A percentile compares a stretch with the other conserved stretches of the same genome.
These are phyloP conservation scores for Diaporthe nobilis DNA, from an alignment of 2,329 filamentous ascomycete species.

Conservation along the genomic window DNA sequence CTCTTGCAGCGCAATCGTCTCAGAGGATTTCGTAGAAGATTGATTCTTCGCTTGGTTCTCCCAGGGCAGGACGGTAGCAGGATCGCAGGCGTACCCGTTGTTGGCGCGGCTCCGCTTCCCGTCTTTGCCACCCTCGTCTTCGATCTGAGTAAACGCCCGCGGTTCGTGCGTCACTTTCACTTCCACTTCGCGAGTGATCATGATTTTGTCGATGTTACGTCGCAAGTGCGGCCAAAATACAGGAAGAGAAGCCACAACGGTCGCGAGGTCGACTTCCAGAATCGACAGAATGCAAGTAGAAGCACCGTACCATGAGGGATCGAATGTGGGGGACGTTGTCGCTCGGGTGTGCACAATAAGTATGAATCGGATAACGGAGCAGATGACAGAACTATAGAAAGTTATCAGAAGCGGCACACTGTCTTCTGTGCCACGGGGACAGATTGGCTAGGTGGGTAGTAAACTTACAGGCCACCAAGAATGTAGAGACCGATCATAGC, in stretches of 20 bases:
- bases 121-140: conserved; percentile 13
- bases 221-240: conserved; percentile 50
- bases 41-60: neutral
- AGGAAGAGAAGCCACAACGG: conserved; percentile 47
- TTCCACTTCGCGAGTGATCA: conserved; percentile 48
- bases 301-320: conserved; percentile 49
- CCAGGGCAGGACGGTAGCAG: conserved; percentile 21
- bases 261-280: conserved; percentile 49
- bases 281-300: conserved; percentile 45
- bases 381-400: conserved; percentile 42
- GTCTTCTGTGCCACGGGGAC: neutral
- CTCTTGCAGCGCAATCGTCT: conserved; percentile 35
- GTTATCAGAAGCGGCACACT: neutral
- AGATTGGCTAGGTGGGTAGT: neutral
- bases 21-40: neutral
- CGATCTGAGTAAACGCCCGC: conserved; percentile 32
- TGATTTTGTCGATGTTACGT: conserved; percentile 46
- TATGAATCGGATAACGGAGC: conserved; percentile 46
- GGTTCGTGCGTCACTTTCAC: conserved; percentile 42
- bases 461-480: conserved; percentile 42
- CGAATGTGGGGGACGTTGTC: conserved; percentile 40
- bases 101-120: neutral
- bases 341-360: conserved; percentile 44
- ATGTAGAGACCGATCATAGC: conserved; percentile 34
- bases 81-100: neutral